Evolutionary conservation across 495 filamentous ascomycete species (phyloP).

Genomic region (Neurospora discreta): DNA sequence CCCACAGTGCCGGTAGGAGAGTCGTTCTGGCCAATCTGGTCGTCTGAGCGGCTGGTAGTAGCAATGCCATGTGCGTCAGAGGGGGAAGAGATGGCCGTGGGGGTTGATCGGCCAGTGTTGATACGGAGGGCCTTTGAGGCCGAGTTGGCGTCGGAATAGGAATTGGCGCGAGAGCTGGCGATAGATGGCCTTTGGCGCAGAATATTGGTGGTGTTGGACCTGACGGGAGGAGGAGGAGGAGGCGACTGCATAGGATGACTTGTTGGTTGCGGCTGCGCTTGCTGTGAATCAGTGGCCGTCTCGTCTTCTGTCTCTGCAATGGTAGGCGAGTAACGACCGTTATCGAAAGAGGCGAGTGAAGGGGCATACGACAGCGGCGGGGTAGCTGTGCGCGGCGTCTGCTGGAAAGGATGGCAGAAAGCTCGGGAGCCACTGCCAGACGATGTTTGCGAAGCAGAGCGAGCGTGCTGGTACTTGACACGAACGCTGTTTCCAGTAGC

Average conservation of each 20-base stretch:
- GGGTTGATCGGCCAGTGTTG: conserved; percentile 25
- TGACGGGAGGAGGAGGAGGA: not conserved
- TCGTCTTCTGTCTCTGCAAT: conserved; percentile 42
- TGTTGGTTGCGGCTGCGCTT: conserved; percentile 14
- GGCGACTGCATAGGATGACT: conserved; percentile 2
- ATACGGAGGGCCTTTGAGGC: conserved; percentile 30
- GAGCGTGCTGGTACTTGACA: conserved; percentile 33
- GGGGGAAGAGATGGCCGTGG: conserved; percentile 24
- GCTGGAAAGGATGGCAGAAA: conserved; percentile 48
- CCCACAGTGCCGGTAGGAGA: conserved; percentile 19
- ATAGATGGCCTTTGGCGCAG: conserved; percentile 22
- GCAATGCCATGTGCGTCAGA: conserved; percentile 16
- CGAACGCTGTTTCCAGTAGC: conserved; percentile 7
- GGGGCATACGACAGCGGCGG: conserved; percentile 43
- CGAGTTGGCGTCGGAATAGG: conserved; percentile 25
- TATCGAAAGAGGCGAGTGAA: conserved; percentile 37
- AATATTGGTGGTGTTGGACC: not conserved
- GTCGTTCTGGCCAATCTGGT: conserved; percentile 18
- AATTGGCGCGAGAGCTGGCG: conserved; percentile 32
- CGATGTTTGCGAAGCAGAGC: conserved; percentile 41
- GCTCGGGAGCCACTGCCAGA: conserved; percentile 30
- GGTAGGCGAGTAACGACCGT: conserved; percentile 29
- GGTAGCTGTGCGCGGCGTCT: conserved; percentile 45
- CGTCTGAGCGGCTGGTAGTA: conserved; percentile 3
- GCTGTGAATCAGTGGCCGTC: conserved; percentile 17